phyloP scores from a whole-genome alignment of 2,329 filamentous ascomycete genomes.

The Rutstroemia sp. region DNA sequence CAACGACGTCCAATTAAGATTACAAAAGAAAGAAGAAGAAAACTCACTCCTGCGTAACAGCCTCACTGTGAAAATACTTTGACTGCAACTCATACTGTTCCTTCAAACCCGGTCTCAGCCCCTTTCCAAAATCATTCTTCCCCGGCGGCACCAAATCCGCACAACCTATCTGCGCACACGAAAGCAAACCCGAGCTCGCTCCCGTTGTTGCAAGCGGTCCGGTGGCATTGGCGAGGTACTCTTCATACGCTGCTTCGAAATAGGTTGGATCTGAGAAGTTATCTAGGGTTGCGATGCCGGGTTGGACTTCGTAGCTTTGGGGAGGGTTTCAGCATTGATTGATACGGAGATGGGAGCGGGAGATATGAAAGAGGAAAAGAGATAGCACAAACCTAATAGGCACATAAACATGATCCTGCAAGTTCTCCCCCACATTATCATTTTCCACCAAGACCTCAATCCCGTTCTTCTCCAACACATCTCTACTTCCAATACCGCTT shows the following conservation, averaged over 20 bases:
- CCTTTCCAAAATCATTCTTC: background rate
- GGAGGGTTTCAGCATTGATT: background rate
- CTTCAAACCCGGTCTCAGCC: background rate
- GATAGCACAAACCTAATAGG: background rate
- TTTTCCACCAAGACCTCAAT: conserved; percentile 16
- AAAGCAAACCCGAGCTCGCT: background rate
- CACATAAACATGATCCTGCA: conserved; percentile 2
- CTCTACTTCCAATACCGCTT: conserved; percentile 25
- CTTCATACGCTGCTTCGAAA: conserved; percentile 1
- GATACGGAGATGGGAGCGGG: background rate
- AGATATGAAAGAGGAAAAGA: background rate
- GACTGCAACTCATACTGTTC: background rate
- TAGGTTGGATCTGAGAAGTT: background rate
- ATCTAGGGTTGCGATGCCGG: background rate
- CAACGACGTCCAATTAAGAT: too few species aligned
- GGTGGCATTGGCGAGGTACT: background rate
- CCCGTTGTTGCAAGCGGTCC: background rate
- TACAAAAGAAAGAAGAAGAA: background rate
- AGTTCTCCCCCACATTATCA: conserved; percentile 17
- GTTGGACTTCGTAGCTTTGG: background rate
- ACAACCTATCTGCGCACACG: background rate
- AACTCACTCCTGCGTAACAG: background rate
- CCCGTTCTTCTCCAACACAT: conserved; percentile 12
- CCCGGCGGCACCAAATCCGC: background rate
- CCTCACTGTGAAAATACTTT: background rate